Evolutionary conservation across 331 rosid genomes (phyloP).

Genomic region (Erythrophleum ivorense): DNA sequence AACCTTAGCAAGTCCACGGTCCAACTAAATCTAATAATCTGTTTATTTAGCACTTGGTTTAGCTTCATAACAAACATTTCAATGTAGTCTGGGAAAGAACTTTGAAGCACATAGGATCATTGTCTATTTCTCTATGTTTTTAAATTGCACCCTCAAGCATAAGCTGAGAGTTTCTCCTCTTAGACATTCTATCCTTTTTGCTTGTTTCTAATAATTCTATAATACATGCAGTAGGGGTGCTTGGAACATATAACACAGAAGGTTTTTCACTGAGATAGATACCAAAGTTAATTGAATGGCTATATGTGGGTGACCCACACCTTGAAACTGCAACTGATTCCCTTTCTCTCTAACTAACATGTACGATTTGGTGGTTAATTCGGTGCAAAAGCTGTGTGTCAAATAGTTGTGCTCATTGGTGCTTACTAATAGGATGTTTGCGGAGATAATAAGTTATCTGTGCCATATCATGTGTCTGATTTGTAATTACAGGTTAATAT

Average conservation of each 20-base stretch:
- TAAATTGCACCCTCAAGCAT: background rate
- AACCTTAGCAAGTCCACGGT: background rate
- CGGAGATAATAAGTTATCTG: constrained; percentile 22
- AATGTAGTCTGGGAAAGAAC: background rate
- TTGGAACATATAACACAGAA: background rate
- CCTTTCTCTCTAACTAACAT: background rate
- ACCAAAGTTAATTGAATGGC: background rate
- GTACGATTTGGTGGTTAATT: background rate
- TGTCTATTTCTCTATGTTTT: background rate
- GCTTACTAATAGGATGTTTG: constrained; percentile 21
- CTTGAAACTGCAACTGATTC: constrained; percentile 28
- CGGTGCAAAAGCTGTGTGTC: background rate
- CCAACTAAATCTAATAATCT: background rate
- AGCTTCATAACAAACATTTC: constrained; percentile 30
- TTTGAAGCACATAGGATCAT: background rate
- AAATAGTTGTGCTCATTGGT: constrained; percentile 32
- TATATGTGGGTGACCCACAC: background rate
- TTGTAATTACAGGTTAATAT: constrained; percentile 75
- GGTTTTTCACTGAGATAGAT: background rate
- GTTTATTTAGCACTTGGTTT: constrained; percentile 22
- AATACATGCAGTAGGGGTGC: background rate
- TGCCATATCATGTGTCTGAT: constrained; percentile 39
- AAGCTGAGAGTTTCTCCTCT: background rate
- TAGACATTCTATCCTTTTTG: background rate
- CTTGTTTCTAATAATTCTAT: background rate